Percentiles rank a stretch among this genome's conserved stretches.
Conservation (phyloP, 2,329 filamentous ascomycete genomes). For the Colletotrichum sublineola region DNA sequence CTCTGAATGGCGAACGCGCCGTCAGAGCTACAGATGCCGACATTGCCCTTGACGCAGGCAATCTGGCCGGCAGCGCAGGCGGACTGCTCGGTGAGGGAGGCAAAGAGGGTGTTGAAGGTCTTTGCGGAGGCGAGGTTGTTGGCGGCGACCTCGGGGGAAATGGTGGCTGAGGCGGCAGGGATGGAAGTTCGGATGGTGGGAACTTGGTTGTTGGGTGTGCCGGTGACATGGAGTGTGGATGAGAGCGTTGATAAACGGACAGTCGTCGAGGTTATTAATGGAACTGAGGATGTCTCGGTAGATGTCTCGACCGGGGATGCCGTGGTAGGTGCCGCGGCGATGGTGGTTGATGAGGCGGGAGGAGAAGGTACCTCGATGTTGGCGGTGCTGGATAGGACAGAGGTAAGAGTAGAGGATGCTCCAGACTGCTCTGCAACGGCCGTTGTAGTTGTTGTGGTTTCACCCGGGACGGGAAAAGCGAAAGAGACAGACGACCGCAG, state of each 20-base stretch:
- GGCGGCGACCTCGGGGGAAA: constrained; percentile 58
- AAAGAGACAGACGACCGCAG: constrained; percentile 35
- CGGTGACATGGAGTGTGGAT: constrained; percentile 47
- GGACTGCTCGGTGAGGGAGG: constrained; percentile 58
- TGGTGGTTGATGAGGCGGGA: background rate
- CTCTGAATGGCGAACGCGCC: constrained; percentile 58
- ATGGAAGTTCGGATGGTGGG: constrained; percentile 58
- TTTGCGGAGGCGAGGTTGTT: constrained; percentile 61
- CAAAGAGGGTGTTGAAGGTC: constrained; percentile 63
- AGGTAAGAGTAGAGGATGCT: constrained; percentile 3
- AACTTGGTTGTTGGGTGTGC: constrained; percentile 53
- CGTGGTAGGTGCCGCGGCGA: background rate
- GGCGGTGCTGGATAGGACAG: constrained; percentile 13
- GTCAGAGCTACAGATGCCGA: constrained; percentile 59
- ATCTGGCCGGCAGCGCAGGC: constrained; percentile 62
- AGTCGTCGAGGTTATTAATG: background rate
- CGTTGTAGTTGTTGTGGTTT: background rate
- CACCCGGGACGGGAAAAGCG: constrained; percentile 26
- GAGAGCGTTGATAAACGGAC: background rate
- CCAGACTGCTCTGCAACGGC: background rate
- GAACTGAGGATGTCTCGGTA: constrained; percentile 2
- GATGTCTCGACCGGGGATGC: background rate
- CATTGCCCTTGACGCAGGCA: constrained; percentile 65
- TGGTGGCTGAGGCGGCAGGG: constrained; percentile 54
- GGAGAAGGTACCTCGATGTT: constrained; percentile 4